A percentile compares a stretch with the other conserved stretches of the same genome.
phyloP scores from a whole-genome alignment of 1,284 basidiomycete species.

The Cutaneotrichosporon sp. region DNA sequence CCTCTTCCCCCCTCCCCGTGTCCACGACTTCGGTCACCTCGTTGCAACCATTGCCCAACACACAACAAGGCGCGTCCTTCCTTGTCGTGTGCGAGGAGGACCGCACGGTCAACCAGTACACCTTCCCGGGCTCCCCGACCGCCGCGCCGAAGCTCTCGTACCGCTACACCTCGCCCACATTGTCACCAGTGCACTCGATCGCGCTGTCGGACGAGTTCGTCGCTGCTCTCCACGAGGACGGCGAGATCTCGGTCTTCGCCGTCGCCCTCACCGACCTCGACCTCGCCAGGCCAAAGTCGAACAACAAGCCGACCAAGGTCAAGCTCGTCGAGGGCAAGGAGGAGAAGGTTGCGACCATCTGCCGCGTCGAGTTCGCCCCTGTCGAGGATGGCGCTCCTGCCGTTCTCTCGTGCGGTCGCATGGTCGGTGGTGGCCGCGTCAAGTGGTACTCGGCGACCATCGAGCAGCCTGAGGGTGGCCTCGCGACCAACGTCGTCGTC shows the following conservation, averaged over 20 bases:
- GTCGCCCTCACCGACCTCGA: slow-evolving; percentile 60
- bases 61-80: slow-evolving; percentile 55
- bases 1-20: slow-evolving; percentile 45
- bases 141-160: slow-evolving; percentile 54
- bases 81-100: slow-evolving; percentile 72
- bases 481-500: slow-evolving; percentile 53
- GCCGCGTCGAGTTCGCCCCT: slow-evolving; percentile 36
- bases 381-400: slow-evolving; percentile 59
- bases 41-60: slow-evolving; percentile 39
- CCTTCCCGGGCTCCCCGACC: slow-evolving; percentile 62
- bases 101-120: slow-evolving; percentile 63
- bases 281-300: slow-evolving; percentile 42
- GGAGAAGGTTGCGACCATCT: slow-evolving; percentile 35
- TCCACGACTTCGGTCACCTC: slow-evolving; percentile 48
- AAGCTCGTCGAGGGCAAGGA: slow-evolving; percentile 50
- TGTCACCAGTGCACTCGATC: slow-evolving; percentile 65
- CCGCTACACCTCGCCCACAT: slow-evolving; percentile 62
- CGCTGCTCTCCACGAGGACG: slow-evolving; percentile 65
- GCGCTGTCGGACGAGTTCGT: slow-evolving; percentile 59
- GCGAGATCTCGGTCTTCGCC: slow-evolving; percentile 66
- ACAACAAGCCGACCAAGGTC: slow-evolving; percentile 40
- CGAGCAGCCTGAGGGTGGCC: slow-evolving; percentile 60
- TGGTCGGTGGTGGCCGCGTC: slow-evolving; percentile 67
- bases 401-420: slow-evolving; percentile 62
- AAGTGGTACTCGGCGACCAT: slow-evolving; percentile 65